phyloP scores from a whole-genome alignment of 2,329 filamentous ascomycete species.

The Botrytis fragariae region DNA sequence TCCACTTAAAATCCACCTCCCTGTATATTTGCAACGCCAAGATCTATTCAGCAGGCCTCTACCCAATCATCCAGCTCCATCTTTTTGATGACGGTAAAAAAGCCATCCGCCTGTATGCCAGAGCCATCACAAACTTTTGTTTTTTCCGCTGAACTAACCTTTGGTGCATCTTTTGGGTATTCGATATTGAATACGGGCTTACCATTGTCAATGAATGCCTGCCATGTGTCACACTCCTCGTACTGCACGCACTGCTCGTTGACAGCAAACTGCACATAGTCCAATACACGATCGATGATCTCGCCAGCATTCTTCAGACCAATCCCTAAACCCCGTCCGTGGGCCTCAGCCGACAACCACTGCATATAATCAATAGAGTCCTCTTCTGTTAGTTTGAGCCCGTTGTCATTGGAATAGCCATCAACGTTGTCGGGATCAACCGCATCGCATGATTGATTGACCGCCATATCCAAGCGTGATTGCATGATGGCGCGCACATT shows the following conservation, averaged over 20 bases:
- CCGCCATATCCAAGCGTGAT: constrained; percentile 56
- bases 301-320: constrained; percentile 67
- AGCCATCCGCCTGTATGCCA: constrained; percentile 12
- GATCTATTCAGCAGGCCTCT: constrained; percentile 5
- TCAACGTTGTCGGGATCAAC: constrained; percentile 72
- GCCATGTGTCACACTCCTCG: constrained; percentile 57
- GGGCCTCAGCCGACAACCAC: constrained; percentile 57
- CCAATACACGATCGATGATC: constrained; percentile 42
- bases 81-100: constrained; percentile 25
- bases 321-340: constrained; percentile 54
- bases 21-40: background rate
- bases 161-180: constrained; percentile 50
- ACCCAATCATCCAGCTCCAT: constrained; percentile 26
- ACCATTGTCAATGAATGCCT: constrained; percentile 54
- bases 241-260: constrained; percentile 67
- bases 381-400: constrained; percentile 54
- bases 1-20: background rate
- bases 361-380: constrained; percentile 59
- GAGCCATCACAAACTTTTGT: constrained; percentile 15
- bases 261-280: constrained; percentile 23
- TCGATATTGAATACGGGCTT: constrained; percentile 75
- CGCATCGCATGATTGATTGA: constrained; percentile 61
- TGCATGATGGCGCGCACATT: constrained; percentile 64
- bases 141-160: constrained; percentile 10
- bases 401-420: constrained; percentile 60